phyloP scores from a whole-genome alignment of 2,329 filamentous ascomycete species.

The Aspergillus novoparasiticus region DNA sequence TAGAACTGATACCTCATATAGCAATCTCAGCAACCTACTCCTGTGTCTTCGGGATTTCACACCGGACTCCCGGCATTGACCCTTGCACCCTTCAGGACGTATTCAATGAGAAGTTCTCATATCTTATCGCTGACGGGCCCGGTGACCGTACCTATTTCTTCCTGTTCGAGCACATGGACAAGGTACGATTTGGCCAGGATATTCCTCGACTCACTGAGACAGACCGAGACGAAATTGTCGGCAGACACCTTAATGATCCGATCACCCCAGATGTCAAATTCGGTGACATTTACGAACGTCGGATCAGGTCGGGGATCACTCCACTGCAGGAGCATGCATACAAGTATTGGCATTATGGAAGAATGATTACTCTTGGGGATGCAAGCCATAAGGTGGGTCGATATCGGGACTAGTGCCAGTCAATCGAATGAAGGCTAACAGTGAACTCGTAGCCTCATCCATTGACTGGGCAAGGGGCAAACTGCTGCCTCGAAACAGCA shows the following conservation, averaged over 20 bases:
- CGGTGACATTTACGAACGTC: background rate
- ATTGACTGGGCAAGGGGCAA: background rate
- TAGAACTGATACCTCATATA: background rate
- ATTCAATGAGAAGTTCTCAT: background rate
- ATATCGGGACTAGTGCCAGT: background rate
- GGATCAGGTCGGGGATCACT: background rate
- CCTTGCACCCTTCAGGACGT: background rate
- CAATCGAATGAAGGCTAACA: background rate
- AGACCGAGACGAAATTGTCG: background rate
- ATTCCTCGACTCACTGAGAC: background rate
- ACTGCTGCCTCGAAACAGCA: background rate
- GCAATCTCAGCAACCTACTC: background rate
- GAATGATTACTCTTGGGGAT: background rate
- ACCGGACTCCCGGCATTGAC: background rate
- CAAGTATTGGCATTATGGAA: background rate
- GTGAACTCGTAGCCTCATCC: background rate
- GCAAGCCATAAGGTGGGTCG: background rate
- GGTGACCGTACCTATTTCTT: background rate
- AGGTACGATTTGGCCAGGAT: too few relatives aligned
- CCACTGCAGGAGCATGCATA: background rate
- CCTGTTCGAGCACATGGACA: background rate
- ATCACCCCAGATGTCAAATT: background rate
- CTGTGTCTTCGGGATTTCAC: slow-evolving; percentile 2
- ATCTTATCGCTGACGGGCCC: background rate
- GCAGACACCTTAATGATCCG: background rate